Evolutionary conservation across 805 yeast genomes (phyloP).

Genomic region (Barnettozyma sp.): DNA sequence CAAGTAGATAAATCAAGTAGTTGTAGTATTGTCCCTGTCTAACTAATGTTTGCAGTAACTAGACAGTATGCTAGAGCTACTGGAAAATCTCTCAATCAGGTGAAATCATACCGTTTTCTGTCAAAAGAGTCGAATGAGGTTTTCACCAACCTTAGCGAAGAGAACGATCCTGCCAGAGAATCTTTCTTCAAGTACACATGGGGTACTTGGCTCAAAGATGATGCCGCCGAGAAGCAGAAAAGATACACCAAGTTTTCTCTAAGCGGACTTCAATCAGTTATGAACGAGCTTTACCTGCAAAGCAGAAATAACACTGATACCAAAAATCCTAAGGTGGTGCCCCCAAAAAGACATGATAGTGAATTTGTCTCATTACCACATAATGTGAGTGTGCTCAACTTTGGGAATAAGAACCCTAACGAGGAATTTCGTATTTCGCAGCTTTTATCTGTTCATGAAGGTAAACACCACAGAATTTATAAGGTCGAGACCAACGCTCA

Average conservation of each 20-base stretch:
- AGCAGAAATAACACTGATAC: conserved; percentile 30
- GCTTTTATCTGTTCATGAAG: conserved; percentile 83
- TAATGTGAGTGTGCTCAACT: conserved; percentile 35
- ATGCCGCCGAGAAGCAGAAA: conserved; percentile 61
- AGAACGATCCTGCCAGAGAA: conserved; percentile 59
- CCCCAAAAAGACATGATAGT: conserved; percentile 34
- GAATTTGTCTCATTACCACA: conserved; percentile 40
- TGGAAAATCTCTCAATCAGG: not conserved
- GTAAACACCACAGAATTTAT: conserved; percentile 87
- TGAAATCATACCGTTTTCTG: conserved; percentile 21
- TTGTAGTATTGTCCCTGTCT: too few species aligned
- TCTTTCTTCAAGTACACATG: conserved; percentile 82
- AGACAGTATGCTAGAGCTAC: conserved; percentile 8
- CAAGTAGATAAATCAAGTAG: too few species aligned
- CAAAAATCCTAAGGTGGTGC: conserved; percentile 18
- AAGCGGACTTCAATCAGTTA: conserved; percentile 58
- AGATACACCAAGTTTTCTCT: conserved; percentile 79
- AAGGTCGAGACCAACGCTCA: conserved; percentile 57
- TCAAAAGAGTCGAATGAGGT: conserved; percentile 28
- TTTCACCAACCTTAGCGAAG: conserved; percentile 50
- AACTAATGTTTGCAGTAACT: conserved; percentile 18
- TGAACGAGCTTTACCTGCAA: conserved; percentile 37
- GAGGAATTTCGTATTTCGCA: conserved; percentile 52
- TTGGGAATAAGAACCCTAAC: conserved; percentile 39
- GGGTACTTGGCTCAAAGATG: conserved; percentile 92